phyloP scores from a whole-genome alignment of 2,329 filamentous ascomycete species.

The Diplodia scrobiculata region DNA sequence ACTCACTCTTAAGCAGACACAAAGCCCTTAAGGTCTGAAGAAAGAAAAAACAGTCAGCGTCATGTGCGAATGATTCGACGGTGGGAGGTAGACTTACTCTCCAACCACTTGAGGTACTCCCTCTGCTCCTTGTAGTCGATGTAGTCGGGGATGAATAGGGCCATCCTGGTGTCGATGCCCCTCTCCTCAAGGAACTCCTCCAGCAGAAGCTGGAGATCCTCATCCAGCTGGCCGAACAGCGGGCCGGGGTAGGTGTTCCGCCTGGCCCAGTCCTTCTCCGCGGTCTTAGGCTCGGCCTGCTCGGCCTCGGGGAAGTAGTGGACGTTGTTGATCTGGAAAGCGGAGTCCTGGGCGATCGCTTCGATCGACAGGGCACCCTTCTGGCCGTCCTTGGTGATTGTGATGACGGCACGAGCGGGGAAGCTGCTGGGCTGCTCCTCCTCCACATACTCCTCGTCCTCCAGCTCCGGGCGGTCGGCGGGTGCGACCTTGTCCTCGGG shows the following conservation, averaged over 20 bases:
- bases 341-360: conserved; percentile 80
- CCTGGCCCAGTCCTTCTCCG: conserved; percentile 75
- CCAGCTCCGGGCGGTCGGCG: conserved; percentile 59
- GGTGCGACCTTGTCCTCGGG: conserved; percentile 60
- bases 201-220: conserved; percentile 88
- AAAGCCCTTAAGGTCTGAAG: conserved; percentile 75
- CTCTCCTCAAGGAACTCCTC: conserved; percentile 95
- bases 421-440: conserved; percentile 61
- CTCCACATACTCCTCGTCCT: conserved; percentile 58
- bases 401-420: conserved; percentile 80
- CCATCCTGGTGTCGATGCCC: conserved; percentile 82
- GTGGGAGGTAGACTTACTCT: conserved; percentile 48
- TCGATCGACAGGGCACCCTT: conserved; percentile 86
- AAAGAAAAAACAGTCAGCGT: conserved; percentile 33
- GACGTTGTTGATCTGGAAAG: conserved; percentile 85
- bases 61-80: not conserved
- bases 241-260: conserved; percentile 85
- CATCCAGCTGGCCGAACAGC: conserved; percentile 89
- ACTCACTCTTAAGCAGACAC: conserved; percentile 46
- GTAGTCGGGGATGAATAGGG: conserved; percentile 91
- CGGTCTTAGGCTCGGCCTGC: conserved; percentile 72
- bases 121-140: conserved; percentile 98
- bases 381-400: conserved; percentile 76
- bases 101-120: conserved; percentile 91
- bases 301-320: conserved; percentile 80